Conservation (phyloP, 2,329 filamentous ascomycete genomes). For the Pseudogymnoascus sp. region DNA sequence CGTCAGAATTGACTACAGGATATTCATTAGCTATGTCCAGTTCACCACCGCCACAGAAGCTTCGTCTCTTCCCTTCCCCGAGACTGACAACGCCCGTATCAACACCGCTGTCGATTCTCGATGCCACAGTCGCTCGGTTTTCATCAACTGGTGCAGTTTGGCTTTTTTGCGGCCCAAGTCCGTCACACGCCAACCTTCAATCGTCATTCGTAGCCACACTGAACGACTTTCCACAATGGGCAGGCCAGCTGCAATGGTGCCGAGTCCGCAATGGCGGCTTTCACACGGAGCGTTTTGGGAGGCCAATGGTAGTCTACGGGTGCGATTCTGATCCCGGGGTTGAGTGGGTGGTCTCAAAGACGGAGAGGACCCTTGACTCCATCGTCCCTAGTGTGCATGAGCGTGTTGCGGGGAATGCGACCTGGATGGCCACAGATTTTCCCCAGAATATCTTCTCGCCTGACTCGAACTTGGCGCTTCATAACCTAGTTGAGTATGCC, state of each 20-base stretch:
- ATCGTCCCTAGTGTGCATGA: conserved; percentile 28
- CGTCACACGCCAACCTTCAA: conserved; percentile 18
- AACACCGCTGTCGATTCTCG: conserved; percentile 35
- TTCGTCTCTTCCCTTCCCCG: not conserved
- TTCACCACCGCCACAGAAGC: too few relatives aligned
- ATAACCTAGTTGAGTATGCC: conserved; percentile 27
- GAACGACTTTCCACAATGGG: conserved; percentile 14
- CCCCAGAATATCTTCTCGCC: conserved; percentile 32
- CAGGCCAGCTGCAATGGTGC: conserved; percentile 10
- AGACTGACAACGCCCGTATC: not conserved
- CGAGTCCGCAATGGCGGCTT: conserved; percentile 37
- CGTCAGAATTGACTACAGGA: not conserved
- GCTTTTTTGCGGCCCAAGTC: conserved; percentile 29
- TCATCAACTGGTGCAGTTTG: conserved; percentile 37
- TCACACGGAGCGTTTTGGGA: conserved; percentile 30
- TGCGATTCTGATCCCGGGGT: conserved; percentile 36
- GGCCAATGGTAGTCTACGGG: conserved; percentile 34
- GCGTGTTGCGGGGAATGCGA: conserved; percentile 17
- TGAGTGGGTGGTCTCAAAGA: conserved; percentile 32
- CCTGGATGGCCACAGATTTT: conserved; percentile 32
- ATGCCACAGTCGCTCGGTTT: conserved; percentile 38
- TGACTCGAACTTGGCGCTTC: conserved; percentile 30
- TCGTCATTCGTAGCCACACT: conserved; percentile 32
- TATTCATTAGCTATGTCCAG: not conserved
- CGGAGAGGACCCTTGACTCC: conserved; percentile 23